A percentile compares a stretch with the other conserved stretches of the same genome.
Conservation (phyloP, 345 rosid species). For the Ricinus communis region DNA sequence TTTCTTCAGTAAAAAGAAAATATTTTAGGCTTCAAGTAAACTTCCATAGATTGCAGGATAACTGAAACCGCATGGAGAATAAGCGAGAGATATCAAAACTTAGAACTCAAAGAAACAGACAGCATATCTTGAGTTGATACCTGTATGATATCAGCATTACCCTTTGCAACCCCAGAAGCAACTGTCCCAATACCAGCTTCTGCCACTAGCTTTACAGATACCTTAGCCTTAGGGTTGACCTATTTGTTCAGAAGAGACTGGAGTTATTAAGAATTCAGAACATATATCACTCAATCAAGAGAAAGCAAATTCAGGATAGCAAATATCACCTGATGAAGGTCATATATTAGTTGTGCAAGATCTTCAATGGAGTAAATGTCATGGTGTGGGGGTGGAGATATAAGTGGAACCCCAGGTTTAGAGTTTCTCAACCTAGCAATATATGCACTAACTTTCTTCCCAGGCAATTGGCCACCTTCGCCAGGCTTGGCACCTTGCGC, state of each 20-base stretch:
- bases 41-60: not conserved
- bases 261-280: conserved; percentile 11
- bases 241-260: conserved; percentile 30
- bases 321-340: conserved; percentile 87
- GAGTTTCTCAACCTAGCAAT: conserved; percentile 94
- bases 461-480: conserved; percentile 98
- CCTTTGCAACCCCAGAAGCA: conserved; percentile 99
- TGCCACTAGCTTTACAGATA: conserved; percentile 94
- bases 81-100: not conserved
- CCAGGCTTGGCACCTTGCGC: conserved; percentile 99
- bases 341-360: conserved; percentile 95
- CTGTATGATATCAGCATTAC: conserved; percentile 97
- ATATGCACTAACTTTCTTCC: conserved; percentile 98
- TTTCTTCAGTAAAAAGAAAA: not conserved
- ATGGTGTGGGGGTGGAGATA: conserved; percentile 98
- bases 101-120: not conserved
- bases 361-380: conserved; percentile 98
- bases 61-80: not conserved
- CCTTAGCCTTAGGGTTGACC: conserved; percentile 98
- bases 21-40: not conserved
- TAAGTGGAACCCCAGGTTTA: conserved; percentile 98
- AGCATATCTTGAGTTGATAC: conserved; percentile 32
- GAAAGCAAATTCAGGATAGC: conserved; percentile 20
- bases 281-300: not conserved
- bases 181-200: conserved; percentile 99